phyloP scores from a whole-genome alignment of 2,329 filamentous ascomycete species.

The Graphilbum ipis-grandicollis region DNA sequence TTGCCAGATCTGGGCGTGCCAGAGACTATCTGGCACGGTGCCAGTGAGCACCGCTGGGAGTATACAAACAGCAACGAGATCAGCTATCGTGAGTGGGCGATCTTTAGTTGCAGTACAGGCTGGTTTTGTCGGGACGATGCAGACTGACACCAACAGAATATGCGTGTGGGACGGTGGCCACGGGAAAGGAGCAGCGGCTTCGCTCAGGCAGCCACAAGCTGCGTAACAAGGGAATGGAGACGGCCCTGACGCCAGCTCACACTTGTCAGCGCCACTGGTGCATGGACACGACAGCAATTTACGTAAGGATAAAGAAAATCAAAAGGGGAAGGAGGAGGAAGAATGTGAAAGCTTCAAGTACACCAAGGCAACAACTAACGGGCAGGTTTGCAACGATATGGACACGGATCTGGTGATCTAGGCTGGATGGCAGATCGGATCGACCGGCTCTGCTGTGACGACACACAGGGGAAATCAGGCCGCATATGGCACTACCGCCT shows the following conservation, averaged over 20 bases:
- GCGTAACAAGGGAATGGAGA: conserved; percentile 1
- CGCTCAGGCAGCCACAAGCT: neutral
- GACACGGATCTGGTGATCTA: conserved; percentile 1
- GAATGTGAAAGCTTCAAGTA: no score
- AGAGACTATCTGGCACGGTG: neutral
- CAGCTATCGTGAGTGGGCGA: conserved; percentile 1
- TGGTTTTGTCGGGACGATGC: no score
- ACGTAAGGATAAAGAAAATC: neutral
- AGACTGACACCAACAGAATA: conserved; percentile 1
- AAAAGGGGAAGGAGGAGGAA: no score
- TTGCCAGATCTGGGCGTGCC: conserved; percentile 5
- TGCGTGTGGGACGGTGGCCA: conserved; percentile 4
- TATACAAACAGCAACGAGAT: neutral
- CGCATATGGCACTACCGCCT: conserved; percentile 5
- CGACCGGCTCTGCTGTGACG: conserved; percentile 5
- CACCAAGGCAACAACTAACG: no score
- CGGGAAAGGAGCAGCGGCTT: neutral
- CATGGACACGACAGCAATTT: conserved; percentile 6
- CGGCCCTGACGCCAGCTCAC: neutral
- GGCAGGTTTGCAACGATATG: conserved; percentile 4
- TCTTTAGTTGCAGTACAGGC: no score
- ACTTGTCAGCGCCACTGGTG: conserved; percentile 5
- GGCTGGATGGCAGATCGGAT: conserved; percentile 6
- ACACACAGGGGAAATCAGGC: conserved; percentile 3
- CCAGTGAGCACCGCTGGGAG: conserved; percentile 1